Evolutionary conservation across 176 grass and related monocot species (phyloP).

Genomic region (Oryza meridionalis): DNA sequence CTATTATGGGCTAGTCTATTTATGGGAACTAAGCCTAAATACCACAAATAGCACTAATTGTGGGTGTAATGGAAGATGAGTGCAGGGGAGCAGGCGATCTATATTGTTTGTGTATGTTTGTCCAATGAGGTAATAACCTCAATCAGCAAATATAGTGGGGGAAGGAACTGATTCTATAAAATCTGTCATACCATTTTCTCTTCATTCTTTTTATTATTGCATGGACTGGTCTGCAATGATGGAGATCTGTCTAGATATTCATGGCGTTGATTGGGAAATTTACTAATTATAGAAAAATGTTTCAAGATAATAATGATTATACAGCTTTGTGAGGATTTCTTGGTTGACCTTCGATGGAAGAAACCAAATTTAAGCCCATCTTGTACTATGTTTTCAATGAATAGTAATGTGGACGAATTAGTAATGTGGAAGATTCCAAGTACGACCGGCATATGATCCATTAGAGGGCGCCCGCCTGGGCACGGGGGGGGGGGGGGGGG

Average conservation of each 20-base stretch:
- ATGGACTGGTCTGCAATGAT: neutral
- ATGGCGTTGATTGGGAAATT: neutral
- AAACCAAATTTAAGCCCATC: neutral
- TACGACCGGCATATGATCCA: neutral
- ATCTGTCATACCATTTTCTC: neutral
- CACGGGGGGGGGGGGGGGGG: too few species aligned
- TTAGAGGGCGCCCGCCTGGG: neutral
- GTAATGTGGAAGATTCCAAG: neutral
- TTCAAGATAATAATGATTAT: neutral
- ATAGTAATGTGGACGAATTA: neutral
- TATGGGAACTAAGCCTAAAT: conserved; percentile 7
- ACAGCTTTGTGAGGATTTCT: too few species aligned
- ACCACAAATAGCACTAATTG: neutral
- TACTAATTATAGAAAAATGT: neutral
- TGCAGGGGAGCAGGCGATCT: neutral
- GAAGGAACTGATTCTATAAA: neutral
- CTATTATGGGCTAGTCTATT: conserved; percentile 10
- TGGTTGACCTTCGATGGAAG: too few species aligned
- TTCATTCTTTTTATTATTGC: neutral
- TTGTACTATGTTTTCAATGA: neutral
- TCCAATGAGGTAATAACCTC: neutral
- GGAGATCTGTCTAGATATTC: neutral
- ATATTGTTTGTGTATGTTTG: neutral
- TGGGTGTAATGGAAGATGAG: neutral
- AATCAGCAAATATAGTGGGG: neutral